Evolutionary conservation across 148 eudicot genomes (phyloP).

Genomic region (Polygonum aviculare): DNA sequence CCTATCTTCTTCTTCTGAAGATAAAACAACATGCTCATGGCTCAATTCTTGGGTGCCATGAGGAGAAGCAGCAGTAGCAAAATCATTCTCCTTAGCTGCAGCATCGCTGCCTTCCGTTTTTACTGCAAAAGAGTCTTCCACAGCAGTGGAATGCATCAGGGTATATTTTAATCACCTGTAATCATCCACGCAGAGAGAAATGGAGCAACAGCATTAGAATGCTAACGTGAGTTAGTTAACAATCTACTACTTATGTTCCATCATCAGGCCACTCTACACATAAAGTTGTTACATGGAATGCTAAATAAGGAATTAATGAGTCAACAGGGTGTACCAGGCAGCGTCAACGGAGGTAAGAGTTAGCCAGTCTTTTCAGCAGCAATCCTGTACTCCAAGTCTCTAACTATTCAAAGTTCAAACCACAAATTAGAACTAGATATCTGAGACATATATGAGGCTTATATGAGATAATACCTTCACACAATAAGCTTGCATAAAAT

Average conservation of each 20-base stretch:
- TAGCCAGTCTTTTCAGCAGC: background rate
- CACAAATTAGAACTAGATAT: background rate
- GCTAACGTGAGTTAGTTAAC: background rate
- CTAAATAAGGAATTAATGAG: background rate
- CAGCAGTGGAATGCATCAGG: slow-evolving; percentile 4
- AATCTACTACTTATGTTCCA: background rate
- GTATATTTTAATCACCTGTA: background rate
- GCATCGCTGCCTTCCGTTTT: background rate
- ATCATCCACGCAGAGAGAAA: background rate
- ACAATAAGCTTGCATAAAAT: background rate
- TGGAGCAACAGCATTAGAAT: background rate
- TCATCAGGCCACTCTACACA: background rate
- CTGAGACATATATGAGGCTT: background rate
- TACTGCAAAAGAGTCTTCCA: background rate
- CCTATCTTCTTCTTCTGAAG: background rate
- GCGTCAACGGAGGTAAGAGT: background rate
- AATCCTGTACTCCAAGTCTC: background rate
- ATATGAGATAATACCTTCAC: background rate
- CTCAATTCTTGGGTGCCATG: background rate
- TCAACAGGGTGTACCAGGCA: background rate
- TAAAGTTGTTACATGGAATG: background rate
- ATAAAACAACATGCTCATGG: background rate
- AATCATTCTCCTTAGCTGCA: background rate
- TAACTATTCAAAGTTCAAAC: background rate
- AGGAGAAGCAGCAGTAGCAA: background rate